Percentiles rank a stretch among this genome's conserved stretches.
phyloP scores from a whole-genome alignment of 352 stramenopile genomes.

The Pythium myriotylum region DNA sequence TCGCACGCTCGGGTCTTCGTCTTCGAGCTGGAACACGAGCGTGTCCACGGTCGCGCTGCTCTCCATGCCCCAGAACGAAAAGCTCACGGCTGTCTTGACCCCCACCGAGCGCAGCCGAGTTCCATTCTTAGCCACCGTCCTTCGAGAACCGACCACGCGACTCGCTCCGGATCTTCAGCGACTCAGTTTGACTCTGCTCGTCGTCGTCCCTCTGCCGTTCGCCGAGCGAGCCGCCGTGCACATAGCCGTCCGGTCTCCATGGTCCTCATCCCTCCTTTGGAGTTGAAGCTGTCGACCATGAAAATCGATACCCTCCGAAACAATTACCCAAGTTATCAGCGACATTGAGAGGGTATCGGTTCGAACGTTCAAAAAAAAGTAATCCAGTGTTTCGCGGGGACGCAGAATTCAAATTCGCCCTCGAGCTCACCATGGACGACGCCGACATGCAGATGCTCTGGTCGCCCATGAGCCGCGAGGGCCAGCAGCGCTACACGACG shows the following conservation, averaged over 20 bases:
- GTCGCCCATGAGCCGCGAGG: constrained; percentile 30
- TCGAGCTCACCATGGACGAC: constrained; percentile 23
- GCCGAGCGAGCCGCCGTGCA: too few relatives aligned
- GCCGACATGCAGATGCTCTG: constrained; percentile 27
- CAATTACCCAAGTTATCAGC: too few relatives aligned
- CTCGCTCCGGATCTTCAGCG: not conserved
- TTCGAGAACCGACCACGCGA: too few relatives aligned
- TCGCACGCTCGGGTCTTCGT: constrained; percentile 59
- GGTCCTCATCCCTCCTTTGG: too few relatives aligned
- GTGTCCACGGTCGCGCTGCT: constrained; percentile 49
- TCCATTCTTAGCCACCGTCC: not conserved
- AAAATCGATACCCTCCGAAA: too few relatives aligned
- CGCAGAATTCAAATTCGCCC: not conserved
- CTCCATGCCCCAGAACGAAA: constrained; percentile 7
- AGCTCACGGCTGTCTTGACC: not conserved
- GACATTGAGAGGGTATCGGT: not conserved
- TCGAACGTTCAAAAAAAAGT: constrained; percentile 34
- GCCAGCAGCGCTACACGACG: constrained; percentile 22
- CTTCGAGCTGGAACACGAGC: constrained; percentile 80
- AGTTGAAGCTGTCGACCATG: too few relatives aligned
- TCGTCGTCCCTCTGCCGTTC: too few relatives aligned
- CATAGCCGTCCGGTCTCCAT: too few relatives aligned
- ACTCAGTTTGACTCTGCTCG: too few relatives aligned
- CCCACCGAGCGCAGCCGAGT: not conserved
- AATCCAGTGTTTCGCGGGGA: not conserved